A percentile compares a stretch with the other conserved stretches of the same genome.
Conservation (phyloP, 2,329 filamentous ascomycete species). For the Fusarium tjaetaba region DNA sequence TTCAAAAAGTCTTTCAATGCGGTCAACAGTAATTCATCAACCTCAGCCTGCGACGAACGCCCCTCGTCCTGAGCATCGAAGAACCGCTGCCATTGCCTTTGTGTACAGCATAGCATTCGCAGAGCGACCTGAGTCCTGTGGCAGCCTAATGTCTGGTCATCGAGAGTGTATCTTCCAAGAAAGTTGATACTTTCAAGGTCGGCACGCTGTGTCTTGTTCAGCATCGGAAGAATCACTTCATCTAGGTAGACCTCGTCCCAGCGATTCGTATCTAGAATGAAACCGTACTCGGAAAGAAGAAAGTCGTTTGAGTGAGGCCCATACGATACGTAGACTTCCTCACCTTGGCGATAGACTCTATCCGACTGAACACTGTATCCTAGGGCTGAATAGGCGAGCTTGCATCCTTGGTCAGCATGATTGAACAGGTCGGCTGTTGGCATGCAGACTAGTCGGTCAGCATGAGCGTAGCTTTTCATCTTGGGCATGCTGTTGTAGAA, state of each 20-base stretch:
- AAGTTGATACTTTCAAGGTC: conserved; percentile 58
- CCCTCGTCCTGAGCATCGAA: conserved; percentile 56
- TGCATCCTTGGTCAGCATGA: conserved; percentile 60
- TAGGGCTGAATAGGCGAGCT: conserved; percentile 59
- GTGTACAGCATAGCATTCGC: conserved; percentile 49
- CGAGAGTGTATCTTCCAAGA: conserved; percentile 60
- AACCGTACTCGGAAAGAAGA: conserved; percentile 74
- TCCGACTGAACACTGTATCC: conserved; percentile 66
- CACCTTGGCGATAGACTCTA: conserved; percentile 61
- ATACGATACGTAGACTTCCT: conserved; percentile 77
- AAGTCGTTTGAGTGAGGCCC: conserved; percentile 78
- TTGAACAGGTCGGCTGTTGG: conserved; percentile 81
- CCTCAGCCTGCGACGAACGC: conserved; percentile 55
- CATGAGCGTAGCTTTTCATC: conserved; percentile 54
- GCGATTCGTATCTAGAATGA: conserved; percentile 58
- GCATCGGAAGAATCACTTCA: conserved; percentile 55
- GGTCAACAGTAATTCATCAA: conserved; percentile 49
- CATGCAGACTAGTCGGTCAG: conserved; percentile 74
- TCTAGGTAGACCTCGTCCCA: conserved; percentile 63
- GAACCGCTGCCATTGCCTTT: conserved; percentile 52
- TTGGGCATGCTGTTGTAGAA: conserved; percentile 66
- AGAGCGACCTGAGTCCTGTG: conserved; percentile 65
- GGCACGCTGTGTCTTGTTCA: conserved; percentile 51
- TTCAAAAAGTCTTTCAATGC: conserved; percentile 52
- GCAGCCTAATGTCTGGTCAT: conserved; percentile 53